phyloP scores from a whole-genome alignment of 352 stramenopile species.

The Phytophthora syringae region DNA sequence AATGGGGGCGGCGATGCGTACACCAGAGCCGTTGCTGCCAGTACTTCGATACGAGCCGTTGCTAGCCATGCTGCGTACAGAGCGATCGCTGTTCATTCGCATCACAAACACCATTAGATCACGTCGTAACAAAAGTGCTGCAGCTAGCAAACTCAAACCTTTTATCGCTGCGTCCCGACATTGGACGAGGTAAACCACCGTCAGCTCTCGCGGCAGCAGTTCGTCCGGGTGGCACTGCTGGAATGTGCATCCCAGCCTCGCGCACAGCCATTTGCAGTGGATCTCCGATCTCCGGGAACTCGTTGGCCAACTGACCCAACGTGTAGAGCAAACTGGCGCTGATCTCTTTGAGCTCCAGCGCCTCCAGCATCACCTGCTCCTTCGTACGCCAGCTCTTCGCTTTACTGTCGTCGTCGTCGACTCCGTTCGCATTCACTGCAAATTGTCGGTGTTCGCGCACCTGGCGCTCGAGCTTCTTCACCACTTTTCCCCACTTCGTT shows the following conservation, averaged over 20 bases:
- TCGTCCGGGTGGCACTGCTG: conserved; percentile 69
- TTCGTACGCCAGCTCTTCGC: conserved; percentile 53
- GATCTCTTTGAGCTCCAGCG: conserved; percentile 81
- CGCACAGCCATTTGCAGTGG: conserved; percentile 72
- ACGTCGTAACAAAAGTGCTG: conserved; percentile 12
- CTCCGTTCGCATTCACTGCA: conserved; percentile 22
- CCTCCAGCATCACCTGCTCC: conserved; percentile 87
- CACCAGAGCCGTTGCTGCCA: conserved; percentile 49
- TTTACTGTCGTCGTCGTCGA: conserved; percentile 15
- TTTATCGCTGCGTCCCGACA: conserved; percentile 75
- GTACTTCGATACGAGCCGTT: conserved; percentile 58
- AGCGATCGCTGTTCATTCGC: conserved; percentile 47
- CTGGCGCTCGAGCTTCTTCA: conserved; percentile 76
- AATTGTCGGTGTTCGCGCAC: conserved; percentile 66
- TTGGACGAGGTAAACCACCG: conserved; percentile 52
- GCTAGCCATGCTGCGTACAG: conserved; percentile 57
- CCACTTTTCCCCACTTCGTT: conserved; percentile 71
- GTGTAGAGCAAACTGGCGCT: conserved; percentile 90
- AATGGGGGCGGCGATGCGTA: conserved; percentile 65
- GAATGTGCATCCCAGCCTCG: conserved; percentile 82
- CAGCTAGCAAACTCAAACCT: conserved; percentile 59
- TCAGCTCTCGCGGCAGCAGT: conserved; percentile 55
- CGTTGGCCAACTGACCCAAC: conserved; percentile 91
- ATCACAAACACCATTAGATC: conserved; percentile 10
- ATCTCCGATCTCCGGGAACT: conserved; percentile 95